These are phyloP conservation scores for Ophiostoma ulmi DNA, from an alignment of 2,329 filamentous ascomycete species.

Conservation along the genomic window DNA sequence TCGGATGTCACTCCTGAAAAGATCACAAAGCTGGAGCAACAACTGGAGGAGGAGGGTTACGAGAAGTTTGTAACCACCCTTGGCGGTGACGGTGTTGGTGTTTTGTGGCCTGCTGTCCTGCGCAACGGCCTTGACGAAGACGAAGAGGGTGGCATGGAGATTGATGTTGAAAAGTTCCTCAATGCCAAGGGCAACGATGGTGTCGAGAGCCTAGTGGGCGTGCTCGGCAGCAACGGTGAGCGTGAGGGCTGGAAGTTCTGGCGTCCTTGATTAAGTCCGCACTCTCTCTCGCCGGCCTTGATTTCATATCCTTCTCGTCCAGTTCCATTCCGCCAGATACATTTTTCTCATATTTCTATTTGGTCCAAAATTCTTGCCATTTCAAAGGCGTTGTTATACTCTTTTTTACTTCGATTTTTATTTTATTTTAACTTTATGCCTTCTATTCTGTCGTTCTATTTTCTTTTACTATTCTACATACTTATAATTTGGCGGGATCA, in stretches of 20 bases:
- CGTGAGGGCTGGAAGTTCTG: slow-evolving; percentile 84
- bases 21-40: slow-evolving; percentile 58
- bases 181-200: slow-evolving; percentile 78
- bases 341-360: not conserved
- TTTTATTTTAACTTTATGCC: not conserved
- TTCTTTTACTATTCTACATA: slow-evolving; percentile 1
- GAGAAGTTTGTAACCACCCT: slow-evolving; percentile 82
- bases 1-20: slow-evolving; percentile 55
- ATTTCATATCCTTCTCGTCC: not conserved
- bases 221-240: slow-evolving; percentile 61
- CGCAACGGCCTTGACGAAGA: slow-evolving; percentile 78
- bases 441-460: not conserved
- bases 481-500: slow-evolving; percentile 7
- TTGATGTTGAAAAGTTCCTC: slow-evolving; percentile 78
- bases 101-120: slow-evolving; percentile 86
- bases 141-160: slow-evolving; percentile 78
- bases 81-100: slow-evolving; percentile 87
- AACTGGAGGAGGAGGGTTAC: slow-evolving; percentile 68
- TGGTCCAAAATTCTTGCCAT: not conserved
- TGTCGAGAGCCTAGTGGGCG: slow-evolving; percentile 81
- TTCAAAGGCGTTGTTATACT: not conserved
- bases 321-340: not conserved
- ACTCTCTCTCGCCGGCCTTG: not conserved
- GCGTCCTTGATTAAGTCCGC: slow-evolving; percentile 33
- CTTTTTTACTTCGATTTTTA: not conserved